A percentile compares a stretch with the other conserved stretches of the same genome.
Evolutionary conservation across 2,329 filamentous ascomycete genomes (phyloP).

Genomic region (Chaetomiaceae sp.): DNA sequence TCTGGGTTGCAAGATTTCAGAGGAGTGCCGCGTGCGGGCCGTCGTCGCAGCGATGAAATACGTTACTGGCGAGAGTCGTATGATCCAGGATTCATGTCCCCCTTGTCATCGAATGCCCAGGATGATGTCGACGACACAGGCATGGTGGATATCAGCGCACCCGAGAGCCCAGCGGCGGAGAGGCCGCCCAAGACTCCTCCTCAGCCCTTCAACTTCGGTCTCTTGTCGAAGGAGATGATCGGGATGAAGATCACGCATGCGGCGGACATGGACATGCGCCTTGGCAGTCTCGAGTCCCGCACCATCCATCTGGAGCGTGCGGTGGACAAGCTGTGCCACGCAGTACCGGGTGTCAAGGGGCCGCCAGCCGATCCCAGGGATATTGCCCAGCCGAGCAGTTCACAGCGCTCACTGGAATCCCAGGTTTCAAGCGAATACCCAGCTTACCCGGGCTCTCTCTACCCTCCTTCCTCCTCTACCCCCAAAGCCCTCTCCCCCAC

Average conservation of each 20-base stretch:
- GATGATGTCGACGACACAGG: conserved; percentile 31
- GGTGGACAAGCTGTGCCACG: conserved; percentile 47
- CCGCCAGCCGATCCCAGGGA: conserved; percentile 28
- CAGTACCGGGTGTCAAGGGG: conserved; percentile 38
- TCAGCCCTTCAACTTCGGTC: conserved; percentile 53
- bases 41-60: conserved; percentile 60
- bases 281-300: conserved; percentile 48
- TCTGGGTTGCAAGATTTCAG: conserved; percentile 48
- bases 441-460: conserved; percentile 39
- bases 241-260: conserved; percentile 57
- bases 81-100: conserved; percentile 48
- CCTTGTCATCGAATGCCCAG: conserved; percentile 41
- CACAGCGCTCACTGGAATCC: conserved; percentile 40
- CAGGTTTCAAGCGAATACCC: conserved; percentile 43
- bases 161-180: conserved; percentile 33
- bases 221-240: conserved; percentile 45
- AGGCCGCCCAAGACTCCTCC: conserved; percentile 37
- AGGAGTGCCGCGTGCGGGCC: conserved; percentile 29
- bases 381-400: conserved; percentile 33
- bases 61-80: conserved; percentile 61
- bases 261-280: conserved; percentile 49
- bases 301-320: conserved; percentile 51
- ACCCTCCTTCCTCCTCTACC: conserved; percentile 34
- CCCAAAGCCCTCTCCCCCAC: conserved; percentile 28
- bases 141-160: conserved; percentile 31